Base-by-base conservation (phyloP, 169 alveolate genomes). In the Theileria orientalis region DNA sequence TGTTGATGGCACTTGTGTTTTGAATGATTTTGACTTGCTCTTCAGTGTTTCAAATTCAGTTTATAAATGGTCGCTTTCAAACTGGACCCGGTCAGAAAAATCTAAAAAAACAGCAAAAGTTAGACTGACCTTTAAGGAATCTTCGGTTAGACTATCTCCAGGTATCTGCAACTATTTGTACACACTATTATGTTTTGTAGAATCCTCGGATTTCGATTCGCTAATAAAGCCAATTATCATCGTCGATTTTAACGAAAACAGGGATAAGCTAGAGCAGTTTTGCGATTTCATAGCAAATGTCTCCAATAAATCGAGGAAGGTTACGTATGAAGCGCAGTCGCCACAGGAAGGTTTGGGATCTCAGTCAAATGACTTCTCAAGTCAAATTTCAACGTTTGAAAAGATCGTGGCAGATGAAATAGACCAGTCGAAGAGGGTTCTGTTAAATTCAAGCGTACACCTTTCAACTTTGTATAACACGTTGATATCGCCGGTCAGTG, bases 41-140 rank as follows among this genome's bases (percentile, higher is more conserved):
- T 78, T 78, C 71, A 21, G 37, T 25, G 61, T 32, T 16, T 60
- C 13, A 13, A 32, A 30, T 30, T 0, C 49, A 41, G 54, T 42
- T 11, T 69, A 51, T 46, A 78, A 78, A 74, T 78, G 86, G 86
- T 78, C 87, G 32, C 32, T 87, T 49, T 62, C 87, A 25, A 84
- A 85, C 72, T 87, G 93, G 93, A 73, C 69, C 27, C 69, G 83
- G 56, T 84, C 86, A 14, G 93, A 87, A 62, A 87, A 87, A 54
- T 83, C 93, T 0, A 87, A 87, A 72, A 87, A 87, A 70, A 79
- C 74, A 7, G 82, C 85, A 23, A 87, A 87, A 75, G 90, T 84
- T 32, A 71, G 93, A n/a, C 62, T 87, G 27, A 73, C 91, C 9
- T 87, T 87, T 61, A 83, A 87, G n/a, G 72, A 75, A 57, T 64